phyloP scores from a whole-genome alignment of 2,329 filamentous ascomycete species.

The Ceratocystis cubensis region DNA sequence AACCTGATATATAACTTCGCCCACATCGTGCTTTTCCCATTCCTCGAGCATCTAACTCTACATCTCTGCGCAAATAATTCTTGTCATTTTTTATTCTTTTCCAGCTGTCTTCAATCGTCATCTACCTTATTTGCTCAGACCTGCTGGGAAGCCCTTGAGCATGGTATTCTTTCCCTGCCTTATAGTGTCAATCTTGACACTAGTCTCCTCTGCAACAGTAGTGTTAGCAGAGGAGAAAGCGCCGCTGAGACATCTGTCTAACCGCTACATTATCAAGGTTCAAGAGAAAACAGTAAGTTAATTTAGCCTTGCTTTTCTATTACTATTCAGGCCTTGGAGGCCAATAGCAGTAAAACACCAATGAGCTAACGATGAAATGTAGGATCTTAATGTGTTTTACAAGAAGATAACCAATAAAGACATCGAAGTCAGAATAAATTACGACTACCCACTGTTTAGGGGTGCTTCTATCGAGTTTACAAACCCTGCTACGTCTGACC shows the following conservation, averaged over 20 bases:
- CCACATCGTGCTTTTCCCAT: neutral
- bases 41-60: no score
- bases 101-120: neutral
- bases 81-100: neutral
- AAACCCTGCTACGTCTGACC: constrained; percentile 34
- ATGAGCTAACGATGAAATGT: neutral
- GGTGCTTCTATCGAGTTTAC: constrained; percentile 42
- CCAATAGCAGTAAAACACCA: neutral
- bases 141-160: constrained; percentile 6
- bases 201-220: constrained; percentile 26
- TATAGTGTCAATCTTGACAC: constrained; percentile 30
- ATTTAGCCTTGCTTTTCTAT: neutral
- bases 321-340: neutral
- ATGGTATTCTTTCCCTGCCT: constrained; percentile 30
- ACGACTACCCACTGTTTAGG: constrained; percentile 41
- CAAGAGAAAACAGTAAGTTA: constrained; percentile 36
- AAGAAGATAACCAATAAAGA: constrained; percentile 31
- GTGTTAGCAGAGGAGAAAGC: constrained; percentile 4
- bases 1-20: neutral
- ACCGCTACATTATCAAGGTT: constrained; percentile 43
- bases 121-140: neutral
- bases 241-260: constrained; percentile 27
- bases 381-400: constrained; percentile 35
- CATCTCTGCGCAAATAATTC: neutral
- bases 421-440: constrained; percentile 34